These are phyloP conservation scores for Halenospora varia DNA, from an alignment of 495 filamentous ascomycete species.

Conservation along the genomic window DNA sequence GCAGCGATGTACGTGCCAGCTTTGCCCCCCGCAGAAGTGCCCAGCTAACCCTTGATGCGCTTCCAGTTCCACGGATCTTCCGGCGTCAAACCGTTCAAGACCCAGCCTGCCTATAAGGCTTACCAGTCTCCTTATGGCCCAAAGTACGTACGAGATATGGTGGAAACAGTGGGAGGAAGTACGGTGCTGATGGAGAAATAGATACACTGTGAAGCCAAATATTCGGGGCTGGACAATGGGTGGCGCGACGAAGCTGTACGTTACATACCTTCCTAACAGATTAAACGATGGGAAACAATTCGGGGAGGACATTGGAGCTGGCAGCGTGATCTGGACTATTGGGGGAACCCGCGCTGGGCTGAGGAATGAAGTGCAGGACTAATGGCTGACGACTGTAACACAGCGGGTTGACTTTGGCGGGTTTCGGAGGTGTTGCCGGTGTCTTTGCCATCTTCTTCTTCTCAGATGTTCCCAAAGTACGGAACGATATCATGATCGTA, in stretches of 20 bases:
- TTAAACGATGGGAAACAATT: not conserved
- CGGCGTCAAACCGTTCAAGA: constrained; percentile 8
- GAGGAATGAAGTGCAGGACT: not conserved
- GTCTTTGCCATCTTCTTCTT: constrained; percentile 68
- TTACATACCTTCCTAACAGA: constrained; percentile 6
- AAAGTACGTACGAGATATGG: constrained; percentile 26
- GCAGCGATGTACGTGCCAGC: constrained; percentile 14
- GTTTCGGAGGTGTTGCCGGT: constrained; percentile 58
- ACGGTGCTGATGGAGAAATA: constrained; percentile 26
- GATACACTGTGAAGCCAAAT: constrained; percentile 47
- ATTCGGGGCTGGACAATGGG: constrained; percentile 47
- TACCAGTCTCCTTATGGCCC: constrained; percentile 43
- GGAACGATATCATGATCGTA: constrained; percentile 55
- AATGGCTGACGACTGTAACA: constrained; percentile 8
- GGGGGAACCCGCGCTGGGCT: too few species aligned
- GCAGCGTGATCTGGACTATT: too few species aligned
- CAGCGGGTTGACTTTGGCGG: constrained; percentile 50
- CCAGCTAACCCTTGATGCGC: not conserved
- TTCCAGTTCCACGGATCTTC: constrained; percentile 7
- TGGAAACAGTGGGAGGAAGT: not conserved
- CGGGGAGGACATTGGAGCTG: too few species aligned
- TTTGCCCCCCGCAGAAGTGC: not conserved
- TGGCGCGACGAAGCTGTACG: constrained; percentile 46
- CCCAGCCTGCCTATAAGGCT: constrained; percentile 24
- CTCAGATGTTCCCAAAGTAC: constrained; percentile 63